Base-by-base conservation (phyloP, 352 stramenopile genomes). In the Phytopythium cucurbitacearum region DNA sequence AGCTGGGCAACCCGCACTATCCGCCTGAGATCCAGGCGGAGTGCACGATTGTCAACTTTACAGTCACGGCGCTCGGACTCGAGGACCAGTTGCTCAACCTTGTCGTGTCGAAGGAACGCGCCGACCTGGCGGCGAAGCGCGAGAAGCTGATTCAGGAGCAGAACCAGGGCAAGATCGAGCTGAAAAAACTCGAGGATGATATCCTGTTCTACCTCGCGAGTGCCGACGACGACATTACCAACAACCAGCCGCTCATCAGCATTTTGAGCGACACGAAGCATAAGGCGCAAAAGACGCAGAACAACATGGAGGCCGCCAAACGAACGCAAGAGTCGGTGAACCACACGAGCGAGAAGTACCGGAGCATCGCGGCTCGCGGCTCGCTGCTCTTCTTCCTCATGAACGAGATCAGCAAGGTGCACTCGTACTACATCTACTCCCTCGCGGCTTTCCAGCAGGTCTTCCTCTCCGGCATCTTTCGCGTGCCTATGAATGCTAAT, bases 381-480 rank as follows among this genome's bases (percentile, higher is more conserved):
- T 96, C 91, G 5, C 61, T 98, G 55, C 73, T 98, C 3, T 98
- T 98, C 76, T 98, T 98, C 82, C 65, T 98, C 34, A 98, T 98
- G 92, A 98, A 97, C 67, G 89, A 98, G 52, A 94, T 98, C 57
- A 91, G 87, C 64, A 98, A 98, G 70, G 91, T 98, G 15, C 94
- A 98, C 56, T 96, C 89, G 47, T 98, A 98, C 74, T 98, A 98
- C 67, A 98, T 98, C 58, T 98, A 98, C 64, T 98, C 89, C 35
- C 86, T 98, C 9, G 92, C 89, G 16, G 94, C 92, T 3, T 99
- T 99, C 82, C 94, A 97, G 53, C 87, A 95, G 49, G 94, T 98
- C 13, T 97, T 98, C 63, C 82, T 98, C 42, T 95, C 94, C 34
- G 95, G 91, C 28, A 98, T 98, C 48, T 97, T 97, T 52, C 76